Conservation (phyloP, 306 rosid genomes). For the Gleditsia sinensis region DNA sequence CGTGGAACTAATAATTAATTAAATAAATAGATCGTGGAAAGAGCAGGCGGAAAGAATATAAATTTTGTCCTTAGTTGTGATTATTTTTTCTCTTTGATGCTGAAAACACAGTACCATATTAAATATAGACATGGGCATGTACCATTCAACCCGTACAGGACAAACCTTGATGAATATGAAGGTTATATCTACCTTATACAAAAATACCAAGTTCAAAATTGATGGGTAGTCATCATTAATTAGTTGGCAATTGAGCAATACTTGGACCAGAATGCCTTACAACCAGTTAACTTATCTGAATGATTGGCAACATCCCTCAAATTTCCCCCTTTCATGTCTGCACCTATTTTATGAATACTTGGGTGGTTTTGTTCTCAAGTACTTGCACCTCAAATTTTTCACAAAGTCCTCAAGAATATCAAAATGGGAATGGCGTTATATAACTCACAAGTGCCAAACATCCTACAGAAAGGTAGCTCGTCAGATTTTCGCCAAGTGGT, state of each 20-base stretch:
- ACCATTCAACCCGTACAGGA: not conserved
- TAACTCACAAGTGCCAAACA: too few relatives aligned
- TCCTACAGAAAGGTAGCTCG: too few relatives aligned
- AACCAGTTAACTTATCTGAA: constrained; percentile 7
- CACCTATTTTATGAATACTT: not conserved
- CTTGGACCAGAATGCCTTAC: constrained; percentile 25
- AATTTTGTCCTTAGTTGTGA: not conserved
- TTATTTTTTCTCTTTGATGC: not conserved
- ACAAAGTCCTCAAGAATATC: too few relatives aligned
- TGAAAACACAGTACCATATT: not conserved
- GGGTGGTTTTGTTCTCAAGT: not conserved
- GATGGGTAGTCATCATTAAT: not conserved
- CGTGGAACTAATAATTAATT: not conserved
- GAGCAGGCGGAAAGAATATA: not conserved
- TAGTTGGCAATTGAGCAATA: not conserved
- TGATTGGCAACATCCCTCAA: not conserved
- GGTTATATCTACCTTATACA: not conserved
- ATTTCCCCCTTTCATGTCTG: not conserved
- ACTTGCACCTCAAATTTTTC: not conserved
- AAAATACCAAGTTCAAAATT: not conserved
- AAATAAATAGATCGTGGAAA: not conserved
- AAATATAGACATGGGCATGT: not conserved
- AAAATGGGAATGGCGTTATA: too few relatives aligned
- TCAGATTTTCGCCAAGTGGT: too few relatives aligned
- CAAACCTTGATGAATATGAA: not conserved